Base-by-base conservation (phyloP, 2,329 filamentous ascomycete species). In the Fusarium dlaminii region DNA sequence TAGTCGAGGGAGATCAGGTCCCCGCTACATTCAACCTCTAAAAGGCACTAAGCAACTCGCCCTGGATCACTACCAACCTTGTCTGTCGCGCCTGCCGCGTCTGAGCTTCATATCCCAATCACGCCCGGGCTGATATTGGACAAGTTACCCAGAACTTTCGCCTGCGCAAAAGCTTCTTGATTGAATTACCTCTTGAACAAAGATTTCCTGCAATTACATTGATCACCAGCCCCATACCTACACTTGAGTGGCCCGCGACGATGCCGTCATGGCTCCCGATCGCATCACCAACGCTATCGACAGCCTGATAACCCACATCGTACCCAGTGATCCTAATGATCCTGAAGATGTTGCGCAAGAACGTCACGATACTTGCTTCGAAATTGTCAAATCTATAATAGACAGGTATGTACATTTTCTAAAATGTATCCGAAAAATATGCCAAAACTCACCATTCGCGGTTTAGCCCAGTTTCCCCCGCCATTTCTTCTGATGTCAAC, bases 201-300 rank as follows among this genome's bases (percentile, higher is more conserved):
- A 37, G 17, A 7, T 45, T 29, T 6, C 43, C 24, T n/a, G 9
- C 34, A 24, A 39, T 36, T 43, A 22, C 13, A 36, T 37, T 49
- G 34, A 18, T 42, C 27, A 42, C 24, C 43, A 34, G 39, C 49
- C 43, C 52, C 30, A 29, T 45, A 55, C 36, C 24, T 51, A 58
- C 52, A 61, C 64, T 45, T 54, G 57, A 45, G 46, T 70, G 56
- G 37, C 68, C 69, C 66, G 82, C 81, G 78, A 86, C 81, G 75
- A 88, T 87, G 86, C 86, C 81, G 83, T 83, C 80, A 90, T 90
- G 87, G 86, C 88, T 77, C 86, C 88, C 77, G 87, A 89, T 79
- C 93, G 94, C 85, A 90, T 97, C 83, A 90, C 92, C 81, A 91
- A 91, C 82, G 94, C 93, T 81, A 91, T 97, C 81, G 90, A 93